These are phyloP conservation scores for Euphrasia confusa DNA, from an alignment of 257 asterid genomes.

Conservation along the genomic window DNA sequence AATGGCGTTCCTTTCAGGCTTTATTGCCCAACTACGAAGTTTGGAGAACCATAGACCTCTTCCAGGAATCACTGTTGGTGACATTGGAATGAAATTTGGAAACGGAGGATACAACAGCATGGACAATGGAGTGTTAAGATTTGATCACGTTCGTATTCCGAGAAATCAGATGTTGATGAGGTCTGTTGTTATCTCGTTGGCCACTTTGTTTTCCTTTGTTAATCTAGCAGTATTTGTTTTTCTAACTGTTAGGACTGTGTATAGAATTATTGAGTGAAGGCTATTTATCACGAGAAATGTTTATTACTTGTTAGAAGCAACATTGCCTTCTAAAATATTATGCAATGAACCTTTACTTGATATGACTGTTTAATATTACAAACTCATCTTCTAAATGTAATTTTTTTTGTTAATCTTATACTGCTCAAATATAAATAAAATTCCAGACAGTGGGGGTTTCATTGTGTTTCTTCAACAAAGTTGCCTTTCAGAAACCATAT, in stretches of 20 bases:
- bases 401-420: no score
- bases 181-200: conserved; percentile 31
- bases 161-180: conserved; percentile 96
- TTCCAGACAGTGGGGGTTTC: neutral
- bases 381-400: neutral
- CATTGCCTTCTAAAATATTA: conserved; percentile 7
- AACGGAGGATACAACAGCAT: conserved; percentile 94
- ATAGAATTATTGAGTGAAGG: neutral
- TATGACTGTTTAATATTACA: neutral
- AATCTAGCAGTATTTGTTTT: neutral
- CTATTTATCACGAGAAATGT: neutral
- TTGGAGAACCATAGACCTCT: conserved; percentile 87
- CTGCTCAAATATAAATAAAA: neutral
- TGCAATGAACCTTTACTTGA: neutral
- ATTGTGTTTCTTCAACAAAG: neutral
- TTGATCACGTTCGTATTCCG: conserved; percentile 90
- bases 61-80: conserved; percentile 90
- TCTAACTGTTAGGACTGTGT: neutral
- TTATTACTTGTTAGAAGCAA: neutral
- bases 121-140: conserved; percentile 94
- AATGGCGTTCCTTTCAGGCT: conserved; percentile 40
- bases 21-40: conserved; percentile 86
- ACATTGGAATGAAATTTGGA: conserved; percentile 96
- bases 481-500: neutral
- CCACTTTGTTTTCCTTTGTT: conserved; percentile 10